Conservation (phyloP, 768 basidiomycete species). For the Boletus insuetus region DNA sequence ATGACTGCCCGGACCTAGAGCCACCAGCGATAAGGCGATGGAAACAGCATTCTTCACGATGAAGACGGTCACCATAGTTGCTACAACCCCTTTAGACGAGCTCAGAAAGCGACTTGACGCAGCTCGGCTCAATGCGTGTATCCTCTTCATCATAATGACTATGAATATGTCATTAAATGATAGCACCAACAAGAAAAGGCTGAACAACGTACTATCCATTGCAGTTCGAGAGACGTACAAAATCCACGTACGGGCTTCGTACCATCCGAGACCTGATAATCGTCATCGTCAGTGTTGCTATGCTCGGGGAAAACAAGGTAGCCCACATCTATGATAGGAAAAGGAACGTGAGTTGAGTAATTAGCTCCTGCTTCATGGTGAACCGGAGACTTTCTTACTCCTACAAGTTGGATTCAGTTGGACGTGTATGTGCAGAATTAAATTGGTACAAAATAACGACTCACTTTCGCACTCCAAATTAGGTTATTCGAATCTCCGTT, state of each 20-base stretch:
- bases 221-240: conserved; percentile 12
- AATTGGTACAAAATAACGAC: not conserved
- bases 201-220: conserved; percentile 16
- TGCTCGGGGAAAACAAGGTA: not conserved
- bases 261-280: conserved; percentile 13
- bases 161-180: not conserved
- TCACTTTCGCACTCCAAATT: conserved; percentile 11
- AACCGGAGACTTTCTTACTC: conserved; percentile 4
- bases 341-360: not conserved
- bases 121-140: conserved; percentile 10
- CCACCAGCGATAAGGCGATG: conserved; percentile 8
- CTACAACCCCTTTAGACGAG: conserved; percentile 5
- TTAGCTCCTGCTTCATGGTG: not conserved
- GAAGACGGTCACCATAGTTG: conserved; percentile 2
- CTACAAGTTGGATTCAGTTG: not conserved
- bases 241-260: conserved; percentile 14
- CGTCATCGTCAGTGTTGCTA: not conserved
- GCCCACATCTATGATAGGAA: conserved; percentile 9
- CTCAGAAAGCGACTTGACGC: not conserved
- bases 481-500: conserved; percentile 2
- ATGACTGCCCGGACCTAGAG: conserved; percentile 9
- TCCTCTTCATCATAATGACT: conserved; percentile 23
- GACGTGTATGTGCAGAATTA: not conserved
- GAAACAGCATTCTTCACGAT: conserved; percentile 4
- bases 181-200: not conserved